Conservation (phyloP, 495 filamentous ascomycete species). For the Neurospora cerealis region DNA sequence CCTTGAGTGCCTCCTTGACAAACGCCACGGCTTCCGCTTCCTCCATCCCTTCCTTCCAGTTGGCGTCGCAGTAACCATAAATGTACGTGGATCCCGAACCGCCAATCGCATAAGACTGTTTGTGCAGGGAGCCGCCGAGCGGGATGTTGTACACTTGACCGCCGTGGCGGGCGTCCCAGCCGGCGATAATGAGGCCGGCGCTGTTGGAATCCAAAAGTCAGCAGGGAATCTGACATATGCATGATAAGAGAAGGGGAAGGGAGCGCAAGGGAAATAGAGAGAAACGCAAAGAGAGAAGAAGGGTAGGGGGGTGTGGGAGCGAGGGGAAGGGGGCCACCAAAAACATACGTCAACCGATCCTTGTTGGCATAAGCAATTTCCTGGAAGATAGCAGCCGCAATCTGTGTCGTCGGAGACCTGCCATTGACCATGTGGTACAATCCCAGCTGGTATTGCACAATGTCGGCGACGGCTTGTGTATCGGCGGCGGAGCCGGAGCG, state of each 20-base stretch:
- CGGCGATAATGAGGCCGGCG: constrained; percentile 94
- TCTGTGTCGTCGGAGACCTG: constrained; percentile 83
- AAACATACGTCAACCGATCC: constrained; percentile 64
- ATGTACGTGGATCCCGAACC: constrained; percentile 98
- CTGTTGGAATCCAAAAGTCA: constrained; percentile 29
- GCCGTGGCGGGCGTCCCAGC: constrained; percentile 86
- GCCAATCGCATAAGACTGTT: constrained; percentile 91
- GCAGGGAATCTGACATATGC: neutral
- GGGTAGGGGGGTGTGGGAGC: neutral
- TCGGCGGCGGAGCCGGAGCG: constrained; percentile 93
- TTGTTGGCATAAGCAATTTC: constrained; percentile 98
- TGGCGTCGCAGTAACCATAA: constrained; percentile 93
- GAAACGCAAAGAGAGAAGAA: neutral
- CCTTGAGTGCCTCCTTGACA: constrained; percentile 77
- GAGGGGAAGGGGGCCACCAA: neutral
- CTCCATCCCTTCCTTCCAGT: constrained; percentile 94
- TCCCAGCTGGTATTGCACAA: constrained; percentile 91
- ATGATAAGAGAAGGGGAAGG: neutral
- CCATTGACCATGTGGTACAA: constrained; percentile 83
- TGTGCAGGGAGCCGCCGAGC: constrained; percentile 92
- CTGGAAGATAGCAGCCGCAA: constrained; percentile 89
- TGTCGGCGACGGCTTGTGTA: constrained; percentile 95
- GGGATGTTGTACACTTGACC: constrained; percentile 97
- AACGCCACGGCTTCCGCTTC: constrained; percentile 89
- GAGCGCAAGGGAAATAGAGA: neutral